These are phyloP conservation scores for Paramecium biaurelia DNA, from an alignment of 73 alveolate genomes.

Conservation along the genomic window DNA sequence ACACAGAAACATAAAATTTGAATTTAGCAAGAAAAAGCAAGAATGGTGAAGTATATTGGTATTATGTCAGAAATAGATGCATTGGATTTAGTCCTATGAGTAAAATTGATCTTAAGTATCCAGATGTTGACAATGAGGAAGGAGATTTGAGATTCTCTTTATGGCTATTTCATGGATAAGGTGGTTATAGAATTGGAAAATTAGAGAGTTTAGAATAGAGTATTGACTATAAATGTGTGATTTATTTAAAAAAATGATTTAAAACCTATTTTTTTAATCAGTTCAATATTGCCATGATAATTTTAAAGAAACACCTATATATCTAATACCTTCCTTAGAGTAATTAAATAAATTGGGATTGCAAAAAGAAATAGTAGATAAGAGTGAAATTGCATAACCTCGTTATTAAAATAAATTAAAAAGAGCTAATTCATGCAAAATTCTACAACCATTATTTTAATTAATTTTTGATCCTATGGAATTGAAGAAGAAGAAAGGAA, in stretches of 20 bases:
- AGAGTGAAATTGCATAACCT: not conserved
- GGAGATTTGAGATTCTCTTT: not conserved
- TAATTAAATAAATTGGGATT: not conserved
- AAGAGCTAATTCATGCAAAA: not conserved
- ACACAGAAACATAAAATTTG: not conserved
- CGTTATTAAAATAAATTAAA: not conserved
- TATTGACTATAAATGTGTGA: not conserved
- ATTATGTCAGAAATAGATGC: not conserved
- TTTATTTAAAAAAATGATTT: slow-evolving; percentile 1
- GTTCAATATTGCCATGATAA: not conserved
- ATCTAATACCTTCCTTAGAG: not conserved
- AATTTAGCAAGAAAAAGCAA: not conserved
- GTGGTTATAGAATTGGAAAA: not conserved
- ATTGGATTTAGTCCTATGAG: not conserved
- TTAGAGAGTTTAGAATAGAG: not conserved
- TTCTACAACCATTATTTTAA: not conserved
- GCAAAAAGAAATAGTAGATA: not conserved
- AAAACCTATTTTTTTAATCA: not conserved
- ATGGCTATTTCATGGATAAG: slow-evolving; percentile 1
- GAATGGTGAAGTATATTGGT: not conserved
- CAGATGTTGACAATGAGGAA: not conserved
- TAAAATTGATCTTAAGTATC: not conserved
- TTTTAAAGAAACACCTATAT: not conserved
- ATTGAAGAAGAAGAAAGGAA: not conserved
- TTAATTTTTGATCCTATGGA: not conserved